These are phyloP conservation scores for Leishmania turanica DNA, from an alignment of 208 protist genomes.

Conservation along the genomic window DNA sequence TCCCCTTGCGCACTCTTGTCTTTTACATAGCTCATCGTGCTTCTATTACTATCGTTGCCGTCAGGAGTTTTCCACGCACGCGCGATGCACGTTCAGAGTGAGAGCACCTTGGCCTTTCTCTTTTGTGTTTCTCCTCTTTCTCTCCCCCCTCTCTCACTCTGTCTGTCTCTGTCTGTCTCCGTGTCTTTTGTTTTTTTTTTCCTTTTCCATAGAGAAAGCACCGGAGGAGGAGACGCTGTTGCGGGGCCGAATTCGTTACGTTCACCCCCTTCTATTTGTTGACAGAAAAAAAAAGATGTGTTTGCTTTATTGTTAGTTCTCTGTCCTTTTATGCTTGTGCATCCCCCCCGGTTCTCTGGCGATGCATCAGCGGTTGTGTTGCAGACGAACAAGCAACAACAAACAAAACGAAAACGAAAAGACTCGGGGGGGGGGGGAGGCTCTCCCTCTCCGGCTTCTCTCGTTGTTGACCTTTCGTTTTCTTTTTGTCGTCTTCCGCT, in stretches of 20 bases:
- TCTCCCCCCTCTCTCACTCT: background rate
- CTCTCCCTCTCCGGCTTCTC: background rate
- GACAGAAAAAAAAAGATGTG: too few relatives aligned
- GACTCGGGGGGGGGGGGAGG: background rate
- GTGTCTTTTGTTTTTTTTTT: too few relatives aligned
- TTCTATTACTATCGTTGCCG: background rate
- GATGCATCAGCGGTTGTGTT: background rate
- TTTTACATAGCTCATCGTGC: background rate
- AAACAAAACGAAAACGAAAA: background rate
- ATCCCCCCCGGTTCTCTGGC: too few relatives aligned
- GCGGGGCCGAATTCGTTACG: too few relatives aligned
- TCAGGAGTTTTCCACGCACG: background rate
- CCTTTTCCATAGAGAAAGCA: too few relatives aligned
- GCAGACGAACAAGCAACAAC: background rate
- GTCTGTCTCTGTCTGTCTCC: too few relatives aligned
- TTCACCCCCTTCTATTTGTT: too few relatives aligned
- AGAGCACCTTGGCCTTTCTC: background rate
- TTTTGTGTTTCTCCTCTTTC: background rate
- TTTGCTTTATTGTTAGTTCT: too few relatives aligned
- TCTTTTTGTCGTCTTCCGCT: background rate
- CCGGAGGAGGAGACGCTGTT: too few relatives aligned
- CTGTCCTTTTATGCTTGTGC: too few relatives aligned
- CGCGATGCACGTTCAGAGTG: background rate
- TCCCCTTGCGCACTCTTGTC: background rate
- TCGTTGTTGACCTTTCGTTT: background rate